A percentile compares a stretch with the other conserved stretches of the same genome.
These are phyloP conservation scores for Microbotryum lychnidis-dioicae DNA, from an alignment of 1,284 basidiomycete species.

Conservation along the genomic window DNA sequence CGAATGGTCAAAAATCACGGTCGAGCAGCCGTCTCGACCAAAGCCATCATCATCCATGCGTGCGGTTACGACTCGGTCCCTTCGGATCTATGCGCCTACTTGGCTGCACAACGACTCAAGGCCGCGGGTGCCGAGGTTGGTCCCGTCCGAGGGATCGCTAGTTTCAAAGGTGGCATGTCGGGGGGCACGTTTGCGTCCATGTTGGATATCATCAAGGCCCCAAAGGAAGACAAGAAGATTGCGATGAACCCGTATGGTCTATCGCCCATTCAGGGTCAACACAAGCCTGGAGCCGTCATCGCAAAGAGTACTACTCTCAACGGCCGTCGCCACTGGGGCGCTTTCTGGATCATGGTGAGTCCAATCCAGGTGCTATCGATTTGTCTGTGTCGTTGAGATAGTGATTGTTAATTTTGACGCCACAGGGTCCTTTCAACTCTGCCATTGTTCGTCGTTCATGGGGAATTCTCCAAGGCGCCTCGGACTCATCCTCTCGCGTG, in stretches of 20 bases:
- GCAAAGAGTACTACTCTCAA: constrained; percentile 5
- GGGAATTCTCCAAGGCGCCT: constrained; percentile 32
- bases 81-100: constrained; percentile 29
- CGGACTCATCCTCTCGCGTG: neutral
- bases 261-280: constrained; percentile 15
- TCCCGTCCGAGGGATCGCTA: constrained; percentile 22
- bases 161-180: constrained; percentile 22
- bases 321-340: constrained; percentile 13
- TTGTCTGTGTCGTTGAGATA: too few species aligned
- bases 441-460: constrained; percentile 32
- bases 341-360: constrained; percentile 28
- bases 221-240: constrained; percentile 8
- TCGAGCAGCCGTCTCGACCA: constrained; percentile 17
- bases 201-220: constrained; percentile 20
- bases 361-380: neutral
- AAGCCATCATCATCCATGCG: constrained; percentile 29
- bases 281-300: constrained; percentile 3
- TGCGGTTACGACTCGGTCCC: constrained; percentile 36
- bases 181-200: constrained; percentile 32
- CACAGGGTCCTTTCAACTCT: constrained; percentile 22
- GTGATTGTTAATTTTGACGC: too few species aligned
- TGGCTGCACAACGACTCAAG: constrained; percentile 33
- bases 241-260: constrained; percentile 25
- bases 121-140: constrained; percentile 19
- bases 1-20: constrained; percentile 22